Percentiles rank a stretch among this genome's conserved stretches.
These are phyloP conservation scores for Erysimum cheiri DNA, from an alignment of 441 rosid species.

Conservation along the genomic window DNA sequence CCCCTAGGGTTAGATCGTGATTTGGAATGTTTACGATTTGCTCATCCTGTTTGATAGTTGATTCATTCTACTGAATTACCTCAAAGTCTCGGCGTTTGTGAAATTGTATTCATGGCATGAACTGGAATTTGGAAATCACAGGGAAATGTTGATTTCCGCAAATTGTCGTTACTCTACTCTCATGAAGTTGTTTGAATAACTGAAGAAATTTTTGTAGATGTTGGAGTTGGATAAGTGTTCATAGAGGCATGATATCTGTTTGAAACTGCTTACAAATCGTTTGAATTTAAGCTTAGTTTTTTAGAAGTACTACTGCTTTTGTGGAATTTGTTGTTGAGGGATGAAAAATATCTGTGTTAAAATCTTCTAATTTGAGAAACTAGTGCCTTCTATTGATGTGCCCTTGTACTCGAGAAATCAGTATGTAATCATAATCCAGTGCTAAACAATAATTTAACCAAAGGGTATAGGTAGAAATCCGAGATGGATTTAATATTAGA, in stretches of 20 bases:
- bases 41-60: not conserved
- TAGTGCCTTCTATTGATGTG: not conserved
- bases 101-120: not conserved
- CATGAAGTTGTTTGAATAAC: not conserved
- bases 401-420: not conserved
- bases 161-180: not conserved
- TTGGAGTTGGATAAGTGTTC: conserved; percentile 1
- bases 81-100: not conserved
- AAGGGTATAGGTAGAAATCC: not conserved
- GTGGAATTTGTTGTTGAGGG: not conserved
- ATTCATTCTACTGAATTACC: conserved; percentile 1
- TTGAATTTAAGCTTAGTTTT: not conserved
- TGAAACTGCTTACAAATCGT: not conserved
- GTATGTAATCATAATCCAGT: not conserved
- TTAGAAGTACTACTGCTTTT: not conserved
- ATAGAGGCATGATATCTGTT: not conserved
- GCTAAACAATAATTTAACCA: not conserved
- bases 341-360: not conserved
- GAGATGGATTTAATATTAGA: conserved; percentile 7
- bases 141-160: not conserved
- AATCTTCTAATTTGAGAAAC: not conserved
- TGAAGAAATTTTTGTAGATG: not conserved
- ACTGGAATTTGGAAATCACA: conserved; percentile 14
- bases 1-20: conserved; percentile 24
- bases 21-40: conserved; percentile 17